A percentile compares a stretch with the other conserved stretches of the same genome.
These are phyloP conservation scores for Haberlea rhodopensis DNA, from an alignment of 257 asterid species.

Conservation along the genomic window DNA sequence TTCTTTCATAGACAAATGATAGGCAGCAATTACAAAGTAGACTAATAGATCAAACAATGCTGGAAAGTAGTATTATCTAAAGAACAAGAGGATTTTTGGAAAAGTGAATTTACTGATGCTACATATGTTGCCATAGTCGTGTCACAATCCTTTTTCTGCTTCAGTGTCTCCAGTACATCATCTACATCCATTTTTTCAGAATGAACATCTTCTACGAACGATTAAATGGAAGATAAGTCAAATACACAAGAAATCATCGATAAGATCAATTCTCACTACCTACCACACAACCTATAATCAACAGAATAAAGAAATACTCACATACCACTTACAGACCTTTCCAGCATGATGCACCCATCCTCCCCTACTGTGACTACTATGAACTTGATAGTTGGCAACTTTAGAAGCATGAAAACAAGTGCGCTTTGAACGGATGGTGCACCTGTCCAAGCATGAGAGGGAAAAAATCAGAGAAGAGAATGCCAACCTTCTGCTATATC, in stretches of 20 bases:
- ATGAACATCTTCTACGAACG: slow-evolving; percentile 48
- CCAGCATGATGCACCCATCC: slow-evolving; percentile 62
- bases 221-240: slow-evolving; percentile 16
- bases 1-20: slow-evolving; percentile 12
- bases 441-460: slow-evolving; percentile 59
- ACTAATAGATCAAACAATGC: slow-evolving; percentile 2
- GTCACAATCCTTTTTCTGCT: slow-evolving; percentile 45
- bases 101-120: slow-evolving; percentile 56
- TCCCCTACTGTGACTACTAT: slow-evolving; percentile 54
- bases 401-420: slow-evolving; percentile 72
- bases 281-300: slow-evolving; percentile 11
- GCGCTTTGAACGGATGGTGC: slow-evolving; percentile 72
- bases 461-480: slow-evolving; percentile 17
- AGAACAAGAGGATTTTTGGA: background rate
- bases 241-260: slow-evolving; percentile 8
- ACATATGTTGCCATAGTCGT: slow-evolving; percentile 55
- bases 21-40: background rate
- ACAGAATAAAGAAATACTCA: slow-evolving; percentile 10
- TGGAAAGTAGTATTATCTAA: background rate
- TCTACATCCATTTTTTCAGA: slow-evolving; percentile 71
- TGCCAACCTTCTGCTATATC: slow-evolving; percentile 1
- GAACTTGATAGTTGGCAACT: slow-evolving; percentile 59
- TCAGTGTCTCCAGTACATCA: slow-evolving; percentile 50
- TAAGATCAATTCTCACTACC: slow-evolving; percentile 1
- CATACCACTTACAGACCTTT: slow-evolving; percentile 45